phyloP scores from a whole-genome alignment of 2,329 filamentous ascomycete species.

The Alternaria novae-zelandiae region DNA sequence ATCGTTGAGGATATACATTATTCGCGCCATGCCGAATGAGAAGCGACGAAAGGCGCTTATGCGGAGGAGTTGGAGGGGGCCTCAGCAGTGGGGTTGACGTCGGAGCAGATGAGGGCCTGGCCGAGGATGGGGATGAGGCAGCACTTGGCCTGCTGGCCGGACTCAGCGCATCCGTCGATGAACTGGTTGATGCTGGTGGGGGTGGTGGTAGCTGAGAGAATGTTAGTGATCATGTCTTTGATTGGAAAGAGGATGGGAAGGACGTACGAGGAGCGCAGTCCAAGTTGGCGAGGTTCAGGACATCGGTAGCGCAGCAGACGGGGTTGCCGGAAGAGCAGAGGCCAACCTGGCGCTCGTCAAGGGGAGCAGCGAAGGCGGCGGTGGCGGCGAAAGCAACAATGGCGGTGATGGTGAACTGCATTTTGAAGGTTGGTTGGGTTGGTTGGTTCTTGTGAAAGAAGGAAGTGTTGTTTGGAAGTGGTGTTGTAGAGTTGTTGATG shows the following conservation, averaged over 20 bases:
- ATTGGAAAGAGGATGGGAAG: background rate
- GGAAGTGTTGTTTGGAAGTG: background rate
- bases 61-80: background rate
- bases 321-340: constrained; percentile 48
- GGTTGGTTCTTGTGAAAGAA: constrained; percentile 13
- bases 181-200: constrained; percentile 54
- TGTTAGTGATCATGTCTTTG: constrained; percentile 17
- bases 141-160: constrained; percentile 64
- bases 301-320: constrained; percentile 68
- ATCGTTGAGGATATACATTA: background rate
- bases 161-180: constrained; percentile 54
- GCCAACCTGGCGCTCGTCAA: constrained; percentile 41
- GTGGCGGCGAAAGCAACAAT: constrained; percentile 39
- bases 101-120: constrained; percentile 49
- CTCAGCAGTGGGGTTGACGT: constrained; percentile 36
- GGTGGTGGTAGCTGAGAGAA: constrained; percentile 35
- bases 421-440: constrained; percentile 28
- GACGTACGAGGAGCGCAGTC: constrained; percentile 63
- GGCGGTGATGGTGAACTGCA: constrained; percentile 46
- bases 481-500: constrained; percentile 19
- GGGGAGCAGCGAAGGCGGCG: constrained; percentile 39
- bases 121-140: constrained; percentile 61
- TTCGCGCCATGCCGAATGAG: background rate
- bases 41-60: background rate
- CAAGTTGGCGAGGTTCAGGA: constrained; percentile 64